Percentiles rank a stretch among this genome's conserved stretches.
Evolutionary conservation across 31 red algal genomes (phyloP).

Genomic region (Pterothamnion heteromorphum): DNA sequence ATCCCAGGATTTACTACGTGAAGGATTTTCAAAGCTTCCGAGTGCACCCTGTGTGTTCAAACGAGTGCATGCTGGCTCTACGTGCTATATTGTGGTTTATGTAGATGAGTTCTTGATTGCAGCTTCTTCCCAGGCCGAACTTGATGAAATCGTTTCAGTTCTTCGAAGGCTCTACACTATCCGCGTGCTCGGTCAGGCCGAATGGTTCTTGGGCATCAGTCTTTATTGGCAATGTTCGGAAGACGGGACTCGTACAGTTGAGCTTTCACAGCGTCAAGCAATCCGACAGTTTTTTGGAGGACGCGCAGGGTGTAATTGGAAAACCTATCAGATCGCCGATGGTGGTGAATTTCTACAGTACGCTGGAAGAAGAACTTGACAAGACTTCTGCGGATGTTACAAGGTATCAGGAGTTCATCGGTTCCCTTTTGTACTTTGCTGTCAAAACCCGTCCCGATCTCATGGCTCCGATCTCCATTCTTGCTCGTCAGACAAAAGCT

Average conservation of each 20-base stretch:
- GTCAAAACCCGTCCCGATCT: not conserved
- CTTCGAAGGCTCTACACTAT: not conserved
- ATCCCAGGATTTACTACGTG: not conserved
- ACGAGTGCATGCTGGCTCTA: not conserved
- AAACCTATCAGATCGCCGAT: not conserved
- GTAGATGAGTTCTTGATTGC: not conserved
- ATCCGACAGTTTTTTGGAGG: not conserved
- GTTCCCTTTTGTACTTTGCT: not conserved
- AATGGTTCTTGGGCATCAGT: not conserved
- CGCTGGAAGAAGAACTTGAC: not conserved
- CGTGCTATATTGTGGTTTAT: not conserved
- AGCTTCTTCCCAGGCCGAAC: not conserved
- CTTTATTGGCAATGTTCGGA: not conserved
- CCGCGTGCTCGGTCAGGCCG: not conserved
- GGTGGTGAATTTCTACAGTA: not conserved
- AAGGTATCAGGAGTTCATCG: not conserved
- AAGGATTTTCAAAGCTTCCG: not conserved
- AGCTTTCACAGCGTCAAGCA: not conserved
- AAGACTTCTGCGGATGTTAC: not conserved
- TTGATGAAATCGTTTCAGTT: not conserved
- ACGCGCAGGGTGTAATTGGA: not conserved
- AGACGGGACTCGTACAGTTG: not conserved
- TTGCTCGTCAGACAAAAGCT: not conserved
- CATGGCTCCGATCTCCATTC: not conserved
- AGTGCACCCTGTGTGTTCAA: not conserved